phyloP scores from a whole-genome alignment of 257 asterid genomes.

The Solanum raphanifolium region DNA sequence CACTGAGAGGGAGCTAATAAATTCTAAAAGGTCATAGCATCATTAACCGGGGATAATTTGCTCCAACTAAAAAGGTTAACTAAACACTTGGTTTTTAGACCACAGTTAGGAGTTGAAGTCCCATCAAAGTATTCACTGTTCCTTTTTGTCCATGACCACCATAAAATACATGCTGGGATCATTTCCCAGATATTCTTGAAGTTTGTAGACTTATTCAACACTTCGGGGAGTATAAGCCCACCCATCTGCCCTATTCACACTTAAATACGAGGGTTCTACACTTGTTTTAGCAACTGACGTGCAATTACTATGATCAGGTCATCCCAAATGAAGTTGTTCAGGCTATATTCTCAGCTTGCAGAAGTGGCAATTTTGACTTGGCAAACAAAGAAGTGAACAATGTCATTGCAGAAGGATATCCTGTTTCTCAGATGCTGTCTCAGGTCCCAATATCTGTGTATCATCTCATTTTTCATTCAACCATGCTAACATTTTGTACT shows the following conservation, averaged over 20 bases:
- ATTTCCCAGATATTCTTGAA: not conserved
- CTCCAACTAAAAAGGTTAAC: not conserved
- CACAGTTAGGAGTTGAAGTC: not conserved
- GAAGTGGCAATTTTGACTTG: conserved; percentile 67
- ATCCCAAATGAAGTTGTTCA: conserved; percentile 58
- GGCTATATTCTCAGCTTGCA: conserved; percentile 63
- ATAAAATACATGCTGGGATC: not conserved
- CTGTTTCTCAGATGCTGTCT: conserved; percentile 77
- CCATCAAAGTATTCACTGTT: not conserved
- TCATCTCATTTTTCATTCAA: not conserved
- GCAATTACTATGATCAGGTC: conserved; percentile 41
- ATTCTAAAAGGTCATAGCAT: not conserved
- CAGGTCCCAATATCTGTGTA: conserved; percentile 45
- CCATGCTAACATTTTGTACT: conserved; percentile 8
- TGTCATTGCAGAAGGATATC: conserved; percentile 90
- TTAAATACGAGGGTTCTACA: not conserved
- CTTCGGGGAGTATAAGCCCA: not conserved
- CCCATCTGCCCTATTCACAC: not conserved
- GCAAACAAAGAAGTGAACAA: conserved; percentile 82
- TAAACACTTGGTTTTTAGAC: not conserved
- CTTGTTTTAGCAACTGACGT: not conserved
- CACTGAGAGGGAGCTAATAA: not conserved
- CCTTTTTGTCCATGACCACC: not conserved
- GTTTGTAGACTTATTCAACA: not conserved
- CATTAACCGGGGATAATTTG: not conserved